Base-by-base conservation (phyloP, 2,329 filamentous ascomycete species). In the Exophiala sp. region DNA sequence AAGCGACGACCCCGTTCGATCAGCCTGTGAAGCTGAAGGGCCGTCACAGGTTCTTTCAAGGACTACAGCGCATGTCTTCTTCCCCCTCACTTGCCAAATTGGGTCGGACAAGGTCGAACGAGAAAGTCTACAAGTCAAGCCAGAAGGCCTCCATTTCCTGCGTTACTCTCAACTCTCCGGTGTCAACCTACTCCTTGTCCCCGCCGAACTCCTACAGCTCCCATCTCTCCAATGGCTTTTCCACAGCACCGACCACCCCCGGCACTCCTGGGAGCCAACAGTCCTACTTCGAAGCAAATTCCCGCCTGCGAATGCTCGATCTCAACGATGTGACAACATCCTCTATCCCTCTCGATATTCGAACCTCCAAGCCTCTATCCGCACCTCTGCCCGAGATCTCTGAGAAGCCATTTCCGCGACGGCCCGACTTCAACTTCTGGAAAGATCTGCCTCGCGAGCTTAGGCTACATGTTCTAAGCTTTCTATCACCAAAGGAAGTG, bases 61-160 rank as follows among this genome's bases (percentile, higher is more conserved):
- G 85, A 32, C 78, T 95, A 45, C 86, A 92, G 58, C 85, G 89
- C 54, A 92, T 95, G 65, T 86, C 88, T 9, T 95, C 90, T 0
- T 89, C 86, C 5, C 85, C 88, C 1, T 88, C 87, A 12, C 73
- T 95, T 47, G 77, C 80, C 38, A 81, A 81, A 54, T 70, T 84
- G 50, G 80, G 83, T 52, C 82, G 87, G 55, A 75, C 83, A 21
- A 79, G 84, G 52, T 86, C 89, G 5, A 79, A 82, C 54, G 85
- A 82, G 65, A 62, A 59, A 48, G 62, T 60, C 29, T 87, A 86
- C 64, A 83, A 86, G 8, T 85, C 72, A 50, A 73, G 76, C 58
- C 75, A 76, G 14, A 90, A 77, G 74, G 83, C 77, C 3, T 85
- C 83, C 9, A 78, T 85, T 63, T 86, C 83, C 21, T 86, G 83